Percentiles rank a stretch among this genome's conserved stretches.
phyloP scores from a whole-genome alignment of 805 yeast genomes.

The Candida chilensis region DNA sequence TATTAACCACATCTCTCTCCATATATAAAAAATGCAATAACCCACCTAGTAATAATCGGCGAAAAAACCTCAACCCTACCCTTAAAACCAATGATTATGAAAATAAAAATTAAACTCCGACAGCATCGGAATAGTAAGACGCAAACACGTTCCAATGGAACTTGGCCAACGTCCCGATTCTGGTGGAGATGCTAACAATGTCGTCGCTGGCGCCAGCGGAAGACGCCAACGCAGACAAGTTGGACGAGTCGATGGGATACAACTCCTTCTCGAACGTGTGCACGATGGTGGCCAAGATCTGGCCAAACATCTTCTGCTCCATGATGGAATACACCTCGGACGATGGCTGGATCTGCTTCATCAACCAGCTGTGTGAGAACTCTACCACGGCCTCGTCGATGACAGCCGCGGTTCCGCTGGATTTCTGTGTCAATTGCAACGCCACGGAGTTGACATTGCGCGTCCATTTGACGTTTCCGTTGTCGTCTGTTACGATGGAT shows the following conservation, averaged over 20 bases:
- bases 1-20: no score
- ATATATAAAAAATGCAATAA: no score
- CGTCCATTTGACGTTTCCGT: constrained; percentile 88
- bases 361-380: constrained; percentile 70
- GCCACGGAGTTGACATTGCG: constrained; percentile 67
- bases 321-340: constrained; percentile 69
- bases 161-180: constrained; percentile 56
- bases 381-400: constrained; percentile 31
- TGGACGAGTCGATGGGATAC: constrained; percentile 3
- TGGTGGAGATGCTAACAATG: constrained; percentile 45
- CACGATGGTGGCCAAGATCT: constrained; percentile 26
- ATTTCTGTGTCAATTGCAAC: constrained; percentile 48
- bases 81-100: no score
- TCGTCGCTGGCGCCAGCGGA: constrained; percentile 27
- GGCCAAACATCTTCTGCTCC: constrained; percentile 57
- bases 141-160: constrained; percentile 86
- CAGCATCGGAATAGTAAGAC: constrained; percentile 42
- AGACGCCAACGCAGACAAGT: constrained; percentile 1
- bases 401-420: constrained; percentile 3
- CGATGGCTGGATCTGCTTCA: constrained; percentile 79
- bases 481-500: constrained; percentile 76
- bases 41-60: no score
- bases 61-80: no score
- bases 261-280: constrained; percentile 9
- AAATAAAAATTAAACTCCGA: no score